These are phyloP conservation scores for Oryza australiensis DNA, from an alignment of 176 grass and related monocot species.

Conservation along the genomic window DNA sequence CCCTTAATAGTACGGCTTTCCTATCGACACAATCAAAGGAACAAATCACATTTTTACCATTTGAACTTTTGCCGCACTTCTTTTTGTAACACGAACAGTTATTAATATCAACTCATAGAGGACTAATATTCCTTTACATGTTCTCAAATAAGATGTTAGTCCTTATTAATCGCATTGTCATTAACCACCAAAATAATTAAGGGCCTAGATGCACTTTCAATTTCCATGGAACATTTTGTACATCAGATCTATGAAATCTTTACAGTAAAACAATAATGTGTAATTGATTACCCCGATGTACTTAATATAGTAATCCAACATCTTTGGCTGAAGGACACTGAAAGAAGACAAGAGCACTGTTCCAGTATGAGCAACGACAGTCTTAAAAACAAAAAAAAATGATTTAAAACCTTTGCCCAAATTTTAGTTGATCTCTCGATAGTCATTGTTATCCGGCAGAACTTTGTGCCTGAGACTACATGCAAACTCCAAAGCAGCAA, in stretches of 20 bases:
- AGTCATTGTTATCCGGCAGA: not conserved
- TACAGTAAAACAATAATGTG: not conserved
- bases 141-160: too few relatives aligned
- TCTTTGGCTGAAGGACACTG: constrained; percentile 5
- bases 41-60: too few relatives aligned
- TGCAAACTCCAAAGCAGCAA: not conserved
- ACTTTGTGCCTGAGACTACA: not conserved
- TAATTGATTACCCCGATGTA: not conserved
- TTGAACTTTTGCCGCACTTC: too few relatives aligned
- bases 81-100: too few relatives aligned
- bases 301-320: not conserved
- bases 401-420: not conserved
- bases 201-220: too few relatives aligned
- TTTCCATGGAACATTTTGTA: not conserved
- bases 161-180: too few relatives aligned
- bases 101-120: too few relatives aligned
- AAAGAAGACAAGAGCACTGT: not conserved
- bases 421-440: not conserved
- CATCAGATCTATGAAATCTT: not conserved
- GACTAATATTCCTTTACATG: too few relatives aligned
- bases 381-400: not conserved
- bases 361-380: not conserved
- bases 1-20: too few relatives aligned
- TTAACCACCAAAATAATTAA: too few relatives aligned
- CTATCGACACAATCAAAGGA: too few relatives aligned